Percentiles rank a stretch among this genome's conserved stretches.
Conservation (phyloP, 495 filamentous ascomycete species). For the Staphylotrichum tortipilum region DNA sequence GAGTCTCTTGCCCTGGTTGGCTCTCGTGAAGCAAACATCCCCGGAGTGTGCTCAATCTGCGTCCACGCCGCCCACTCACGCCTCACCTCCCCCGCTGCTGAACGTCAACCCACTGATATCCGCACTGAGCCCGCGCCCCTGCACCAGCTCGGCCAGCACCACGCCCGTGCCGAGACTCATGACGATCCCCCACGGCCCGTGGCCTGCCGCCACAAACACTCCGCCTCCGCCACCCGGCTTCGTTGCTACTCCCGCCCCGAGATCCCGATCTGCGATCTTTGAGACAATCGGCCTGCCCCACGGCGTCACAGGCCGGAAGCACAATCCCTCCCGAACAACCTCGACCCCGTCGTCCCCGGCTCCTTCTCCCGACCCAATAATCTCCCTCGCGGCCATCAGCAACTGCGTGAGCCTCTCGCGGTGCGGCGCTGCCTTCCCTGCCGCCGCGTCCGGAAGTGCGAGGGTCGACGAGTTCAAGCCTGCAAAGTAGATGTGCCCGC, state of each 20-base stretch:
- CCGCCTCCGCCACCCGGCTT: slow-evolving; percentile 45
- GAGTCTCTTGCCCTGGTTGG: not conserved
- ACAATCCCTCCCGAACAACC: slow-evolving; percentile 55
- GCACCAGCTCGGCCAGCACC: slow-evolving; percentile 55
- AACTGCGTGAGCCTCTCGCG: slow-evolving; percentile 41
- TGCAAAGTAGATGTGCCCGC: slow-evolving; percentile 63
- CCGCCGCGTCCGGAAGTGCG: slow-evolving; percentile 44
- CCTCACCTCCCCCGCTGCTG: no score
- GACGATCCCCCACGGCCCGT: slow-evolving; percentile 66
- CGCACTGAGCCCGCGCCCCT: slow-evolving; percentile 38
- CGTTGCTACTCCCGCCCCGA: slow-evolving; percentile 40
- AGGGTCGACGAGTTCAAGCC: slow-evolving; percentile 56
- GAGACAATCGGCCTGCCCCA: slow-evolving; percentile 55
- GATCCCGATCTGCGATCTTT: slow-evolving; percentile 42
- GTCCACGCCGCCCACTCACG: no score
- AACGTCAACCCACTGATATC: slow-evolving; percentile 34
- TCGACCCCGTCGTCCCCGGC: slow-evolving; percentile 42
- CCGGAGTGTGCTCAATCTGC: no score
- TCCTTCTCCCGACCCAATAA: slow-evolving; percentile 45
- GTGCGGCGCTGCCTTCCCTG: slow-evolving; percentile 41
- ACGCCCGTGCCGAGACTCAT: slow-evolving; percentile 56
- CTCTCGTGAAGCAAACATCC: not conserved
- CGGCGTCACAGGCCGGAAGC: slow-evolving; percentile 61
- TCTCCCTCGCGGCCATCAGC: slow-evolving; percentile 42
- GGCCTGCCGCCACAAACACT: slow-evolving; percentile 63